phyloP scores from a whole-genome alignment of 306 rosid genomes.

The Rosa lucieae region DNA sequence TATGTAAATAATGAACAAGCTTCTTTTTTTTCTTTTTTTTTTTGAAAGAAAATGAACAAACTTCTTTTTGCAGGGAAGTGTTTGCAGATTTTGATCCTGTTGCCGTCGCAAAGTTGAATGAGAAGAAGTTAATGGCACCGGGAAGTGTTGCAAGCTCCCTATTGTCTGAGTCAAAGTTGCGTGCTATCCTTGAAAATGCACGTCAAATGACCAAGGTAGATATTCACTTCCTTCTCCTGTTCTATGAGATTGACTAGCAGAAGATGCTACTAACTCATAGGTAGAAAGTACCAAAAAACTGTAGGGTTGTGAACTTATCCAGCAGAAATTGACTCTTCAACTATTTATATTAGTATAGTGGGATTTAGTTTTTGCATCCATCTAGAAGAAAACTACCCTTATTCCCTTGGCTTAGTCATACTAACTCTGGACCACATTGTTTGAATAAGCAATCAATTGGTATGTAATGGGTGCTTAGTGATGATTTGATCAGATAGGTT shows the following conservation, averaged over 20 bases:
- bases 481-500: conserved; percentile 52
- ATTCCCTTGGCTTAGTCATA: background rate
- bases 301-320: background rate
- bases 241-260: conserved; percentile 5
- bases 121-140: conserved; percentile 58
- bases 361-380: conserved; percentile 16
- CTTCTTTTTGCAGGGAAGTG: conserved; percentile 66
- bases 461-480: conserved; percentile 32
- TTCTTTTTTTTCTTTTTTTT: too few relatives aligned
- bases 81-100: conserved; percentile 72
- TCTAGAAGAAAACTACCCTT: background rate
- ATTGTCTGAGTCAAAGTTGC: conserved; percentile 66
- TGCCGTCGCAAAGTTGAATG: conserved; percentile 60
- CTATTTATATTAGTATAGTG: background rate
- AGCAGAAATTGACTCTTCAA: background rate
- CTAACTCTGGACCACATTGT: conserved; percentile 24
- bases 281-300: background rate
- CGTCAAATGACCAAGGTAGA: conserved; percentile 67
- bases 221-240: conserved; percentile 31
- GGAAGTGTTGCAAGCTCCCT: conserved; percentile 64
- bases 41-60: background rate
- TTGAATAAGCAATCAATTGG: conserved; percentile 33
- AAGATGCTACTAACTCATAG: conserved; percentile 5
- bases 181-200: conserved; percentile 66
- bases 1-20: conserved; percentile 20